Evolutionary conservation across 257 asterid genomes (phyloP).

Genomic region (Mitragyna speciosa): DNA sequence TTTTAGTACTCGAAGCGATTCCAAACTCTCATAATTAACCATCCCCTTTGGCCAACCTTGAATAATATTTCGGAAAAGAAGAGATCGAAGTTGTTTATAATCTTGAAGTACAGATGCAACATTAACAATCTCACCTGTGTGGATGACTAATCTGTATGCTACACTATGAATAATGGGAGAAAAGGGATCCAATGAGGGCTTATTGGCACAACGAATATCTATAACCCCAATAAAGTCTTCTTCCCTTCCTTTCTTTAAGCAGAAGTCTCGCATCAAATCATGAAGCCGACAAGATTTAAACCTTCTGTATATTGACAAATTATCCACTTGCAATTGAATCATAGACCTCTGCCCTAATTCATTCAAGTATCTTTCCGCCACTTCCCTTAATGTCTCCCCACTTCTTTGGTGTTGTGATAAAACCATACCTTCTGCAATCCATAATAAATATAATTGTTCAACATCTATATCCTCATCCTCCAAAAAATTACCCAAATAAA

Average conservation of each 20-base stretch:
- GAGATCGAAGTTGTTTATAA: neutral
- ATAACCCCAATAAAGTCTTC: slow-evolving; percentile 7
- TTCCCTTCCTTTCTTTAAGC: slow-evolving; percentile 19
- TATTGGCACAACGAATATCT: neutral
- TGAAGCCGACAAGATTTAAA: slow-evolving; percentile 17
- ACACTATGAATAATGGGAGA: too few relatives aligned
- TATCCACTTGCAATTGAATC: slow-evolving; percentile 15
- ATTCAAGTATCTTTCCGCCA: slow-evolving; percentile 25
- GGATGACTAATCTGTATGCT: neutral
- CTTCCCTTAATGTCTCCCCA: slow-evolving; percentile 20
- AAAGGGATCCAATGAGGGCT: neutral
- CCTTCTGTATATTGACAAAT: neutral
- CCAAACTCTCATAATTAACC: neutral
- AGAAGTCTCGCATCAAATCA: slow-evolving; percentile 27
- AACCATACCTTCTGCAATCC: slow-evolving; percentile 9
- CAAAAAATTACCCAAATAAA: slow-evolving; percentile 8
- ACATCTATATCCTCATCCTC: slow-evolving; percentile 14
- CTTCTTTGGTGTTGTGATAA: slow-evolving; percentile 2
- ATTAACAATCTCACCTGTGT: neutral
- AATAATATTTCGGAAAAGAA: neutral
- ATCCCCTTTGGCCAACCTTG: neutral
- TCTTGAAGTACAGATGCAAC: neutral
- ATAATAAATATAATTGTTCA: neutral
- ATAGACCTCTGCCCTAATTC: slow-evolving; percentile 18
- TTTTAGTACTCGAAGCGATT: slow-evolving; percentile 1